These are phyloP conservation scores for Camelina laxa DNA, from an alignment of 345 rosid species.

Conservation along the genomic window DNA sequence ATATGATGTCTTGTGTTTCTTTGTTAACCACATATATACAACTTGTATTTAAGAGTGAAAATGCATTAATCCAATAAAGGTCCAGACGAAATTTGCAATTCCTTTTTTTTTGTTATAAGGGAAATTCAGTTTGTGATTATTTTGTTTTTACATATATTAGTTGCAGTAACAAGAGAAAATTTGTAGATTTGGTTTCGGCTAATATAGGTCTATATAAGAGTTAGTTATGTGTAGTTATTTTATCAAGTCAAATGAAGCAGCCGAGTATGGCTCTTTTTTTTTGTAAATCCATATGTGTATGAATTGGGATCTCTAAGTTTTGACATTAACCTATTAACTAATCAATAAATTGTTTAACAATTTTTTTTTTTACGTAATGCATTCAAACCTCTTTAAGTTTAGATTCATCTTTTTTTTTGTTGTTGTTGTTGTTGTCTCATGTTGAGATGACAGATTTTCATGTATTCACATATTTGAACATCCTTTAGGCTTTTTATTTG, in stretches of 20 bases:
- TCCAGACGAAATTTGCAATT: background rate
- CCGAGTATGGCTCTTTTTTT: background rate
- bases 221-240: background rate
- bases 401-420: background rate
- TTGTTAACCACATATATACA: background rate
- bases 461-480: background rate
- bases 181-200: background rate
- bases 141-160: background rate
- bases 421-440: background rate
- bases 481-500: background rate
- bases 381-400: background rate
- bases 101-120: background rate
- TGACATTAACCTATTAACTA: background rate
- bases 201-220: background rate
- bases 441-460: background rate
- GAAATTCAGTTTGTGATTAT: background rate
- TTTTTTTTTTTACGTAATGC: background rate
- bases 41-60: background rate
- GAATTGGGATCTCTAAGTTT: background rate
- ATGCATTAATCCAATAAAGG: background rate
- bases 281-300: background rate
- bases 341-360: background rate
- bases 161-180: background rate
- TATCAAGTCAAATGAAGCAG: background rate
- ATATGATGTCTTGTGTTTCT: background rate